Evolutionary conservation across 164 flowering plant genomes (phyloP).

Genomic region (Dillenia turbinata): DNA sequence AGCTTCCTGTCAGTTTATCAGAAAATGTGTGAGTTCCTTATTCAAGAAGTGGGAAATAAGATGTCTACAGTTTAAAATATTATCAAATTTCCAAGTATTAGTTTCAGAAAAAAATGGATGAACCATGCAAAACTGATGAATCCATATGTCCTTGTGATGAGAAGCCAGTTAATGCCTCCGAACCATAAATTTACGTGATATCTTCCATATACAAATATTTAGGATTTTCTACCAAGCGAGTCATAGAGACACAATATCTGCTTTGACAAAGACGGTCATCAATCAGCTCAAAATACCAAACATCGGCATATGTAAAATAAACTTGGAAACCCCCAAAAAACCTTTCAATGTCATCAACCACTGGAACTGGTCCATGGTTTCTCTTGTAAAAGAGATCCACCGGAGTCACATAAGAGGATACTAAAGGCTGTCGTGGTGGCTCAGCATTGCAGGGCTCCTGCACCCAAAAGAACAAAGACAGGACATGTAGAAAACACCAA

Average conservation of each 20-base stretch:
- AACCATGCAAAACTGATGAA: no score
- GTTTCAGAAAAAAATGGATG: no score
- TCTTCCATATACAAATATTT: constrained; percentile 71
- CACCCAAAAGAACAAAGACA: constrained; percentile 7
- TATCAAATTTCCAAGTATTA: no score
- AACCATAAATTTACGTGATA: constrained; percentile 48
- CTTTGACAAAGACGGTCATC: constrained; percentile 6
- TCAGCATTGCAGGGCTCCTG: constrained; percentile 99
- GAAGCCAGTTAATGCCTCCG: no score
- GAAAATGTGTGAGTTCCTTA: constrained; percentile 7
- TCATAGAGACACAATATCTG: constrained; percentile 65
- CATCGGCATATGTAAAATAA: background rate
- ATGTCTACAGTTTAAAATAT: background rate
- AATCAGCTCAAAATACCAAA: constrained; percentile 13
- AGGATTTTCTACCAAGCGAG: constrained; percentile 57
- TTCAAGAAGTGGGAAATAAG: constrained; percentile 3
- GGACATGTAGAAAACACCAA: background rate
- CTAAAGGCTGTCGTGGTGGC: constrained; percentile 75
- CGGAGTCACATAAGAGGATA: constrained; percentile 84
- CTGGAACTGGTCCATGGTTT: constrained; percentile 96
- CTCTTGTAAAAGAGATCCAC: constrained; percentile 94
- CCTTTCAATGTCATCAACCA: constrained; percentile 88
- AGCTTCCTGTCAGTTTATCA: constrained; percentile 53
- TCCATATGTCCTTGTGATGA: no score
- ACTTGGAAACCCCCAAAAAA: constrained; percentile 11